Conservation (phyloP, 148 eudicot species). For the Persicaria maculosa region DNA sequence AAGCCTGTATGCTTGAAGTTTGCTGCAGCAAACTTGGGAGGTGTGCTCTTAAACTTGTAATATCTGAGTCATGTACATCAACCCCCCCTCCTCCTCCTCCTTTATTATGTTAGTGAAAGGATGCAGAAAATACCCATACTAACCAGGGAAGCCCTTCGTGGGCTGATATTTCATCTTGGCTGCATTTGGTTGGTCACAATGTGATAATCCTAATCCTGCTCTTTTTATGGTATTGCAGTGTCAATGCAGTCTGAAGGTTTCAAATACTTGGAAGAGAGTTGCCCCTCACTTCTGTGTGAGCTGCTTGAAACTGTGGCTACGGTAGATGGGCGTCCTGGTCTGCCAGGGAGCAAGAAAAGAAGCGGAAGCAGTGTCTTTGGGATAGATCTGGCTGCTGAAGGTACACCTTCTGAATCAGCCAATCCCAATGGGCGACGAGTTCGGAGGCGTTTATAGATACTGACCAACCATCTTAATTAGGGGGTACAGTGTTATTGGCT, state of each 20-base stretch:
- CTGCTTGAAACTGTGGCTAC: conserved; percentile 51
- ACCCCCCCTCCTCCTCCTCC: too few species aligned
- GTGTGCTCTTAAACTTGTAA: conserved; percentile 56
- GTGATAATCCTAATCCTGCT: background rate
- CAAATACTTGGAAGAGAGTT: conserved; percentile 57
- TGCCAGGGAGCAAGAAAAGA: conserved; percentile 44
- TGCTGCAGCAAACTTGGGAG: conserved; percentile 93
- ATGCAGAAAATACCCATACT: too few species aligned
- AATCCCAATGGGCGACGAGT: conserved; percentile 37
- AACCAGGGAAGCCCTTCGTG: too few species aligned
- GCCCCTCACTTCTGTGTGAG: conserved; percentile 52
- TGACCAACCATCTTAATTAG: background rate
- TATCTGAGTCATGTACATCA: conserved; percentile 34
- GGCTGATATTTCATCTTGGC: too few species aligned
- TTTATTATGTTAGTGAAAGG: too few species aligned
- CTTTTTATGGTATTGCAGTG: conserved; percentile 29
- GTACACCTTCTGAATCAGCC: conserved; percentile 32
- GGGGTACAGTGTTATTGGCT: background rate
- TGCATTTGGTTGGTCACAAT: too few species aligned
- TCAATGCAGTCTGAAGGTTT: conserved; percentile 81
- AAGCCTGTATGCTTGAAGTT: conserved; percentile 79
- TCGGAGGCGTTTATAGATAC: conserved; percentile 33
- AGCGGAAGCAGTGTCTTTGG: conserved; percentile 60
- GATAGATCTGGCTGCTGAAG: conserved; percentile 48
- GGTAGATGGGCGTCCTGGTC: conserved; percentile 39